These are phyloP conservation scores for Fusarium guadeloupense DNA, from an alignment of 2,329 filamentous ascomycete species.

Conservation along the genomic window DNA sequence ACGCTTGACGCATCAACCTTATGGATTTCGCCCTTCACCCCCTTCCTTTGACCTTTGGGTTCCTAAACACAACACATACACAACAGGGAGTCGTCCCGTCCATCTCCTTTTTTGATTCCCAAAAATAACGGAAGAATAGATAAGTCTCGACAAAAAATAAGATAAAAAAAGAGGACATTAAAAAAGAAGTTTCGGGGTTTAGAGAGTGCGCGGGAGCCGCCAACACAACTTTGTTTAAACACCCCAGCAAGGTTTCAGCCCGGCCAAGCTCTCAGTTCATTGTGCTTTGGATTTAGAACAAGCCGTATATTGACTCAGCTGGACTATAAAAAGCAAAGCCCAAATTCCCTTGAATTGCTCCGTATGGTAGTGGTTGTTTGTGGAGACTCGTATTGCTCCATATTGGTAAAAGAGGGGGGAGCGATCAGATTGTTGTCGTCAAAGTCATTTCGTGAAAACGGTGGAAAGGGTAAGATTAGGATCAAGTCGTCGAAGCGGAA, in stretches of 20 bases:
- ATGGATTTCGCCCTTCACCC: slow-evolving; percentile 18
- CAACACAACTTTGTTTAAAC: slow-evolving; percentile 29
- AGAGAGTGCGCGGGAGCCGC: slow-evolving; percentile 16
- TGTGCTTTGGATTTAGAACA: neutral
- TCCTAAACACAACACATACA: slow-evolving; percentile 30
- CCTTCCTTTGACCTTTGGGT: no score
- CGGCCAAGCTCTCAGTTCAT: slow-evolving; percentile 21
- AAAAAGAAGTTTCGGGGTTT: slow-evolving; percentile 22
- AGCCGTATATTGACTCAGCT: slow-evolving; percentile 10
- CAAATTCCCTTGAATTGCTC: slow-evolving; percentile 32
- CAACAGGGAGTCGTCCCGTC: slow-evolving; percentile 32
- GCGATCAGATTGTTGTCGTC: slow-evolving; percentile 26
- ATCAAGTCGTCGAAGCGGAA: slow-evolving; percentile 24
- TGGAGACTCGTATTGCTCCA: slow-evolving; percentile 11
- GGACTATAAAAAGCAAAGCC: slow-evolving; percentile 19
- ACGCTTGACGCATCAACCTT: slow-evolving; percentile 39
- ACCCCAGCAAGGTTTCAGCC: slow-evolving; percentile 14
- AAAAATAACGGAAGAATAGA: slow-evolving; percentile 41
- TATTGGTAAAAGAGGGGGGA: slow-evolving; percentile 8
- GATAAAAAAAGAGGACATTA: slow-evolving; percentile 42
- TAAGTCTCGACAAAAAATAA: slow-evolving; percentile 41
- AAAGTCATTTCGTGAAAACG: slow-evolving; percentile 26
- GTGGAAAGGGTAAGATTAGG: slow-evolving; percentile 19
- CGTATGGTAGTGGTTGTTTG: slow-evolving; percentile 20
- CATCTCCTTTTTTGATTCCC: slow-evolving; percentile 40